These are phyloP conservation scores for Boeremia exigua DNA, from an alignment of 2,329 filamentous ascomycete species.

Conservation along the genomic window DNA sequence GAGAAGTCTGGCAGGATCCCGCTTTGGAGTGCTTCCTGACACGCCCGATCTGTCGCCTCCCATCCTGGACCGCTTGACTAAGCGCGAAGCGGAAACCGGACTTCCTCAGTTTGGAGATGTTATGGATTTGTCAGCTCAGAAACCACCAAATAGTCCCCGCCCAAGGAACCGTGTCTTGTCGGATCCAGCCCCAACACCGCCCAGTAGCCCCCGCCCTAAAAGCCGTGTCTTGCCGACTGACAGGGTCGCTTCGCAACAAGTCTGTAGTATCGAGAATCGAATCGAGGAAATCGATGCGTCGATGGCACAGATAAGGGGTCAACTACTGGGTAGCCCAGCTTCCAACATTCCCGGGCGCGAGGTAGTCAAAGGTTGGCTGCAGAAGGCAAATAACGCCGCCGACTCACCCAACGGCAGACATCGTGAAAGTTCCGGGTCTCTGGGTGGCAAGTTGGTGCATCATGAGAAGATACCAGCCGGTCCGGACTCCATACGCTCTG, in stretches of 20 bases:
- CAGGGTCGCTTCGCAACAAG: background rate
- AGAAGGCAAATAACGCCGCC: background rate
- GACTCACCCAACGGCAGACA: background rate
- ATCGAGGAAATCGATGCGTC: background rate
- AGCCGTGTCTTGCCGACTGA: background rate
- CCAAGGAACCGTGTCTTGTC: background rate
- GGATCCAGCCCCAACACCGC: no score
- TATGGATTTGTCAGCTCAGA: background rate
- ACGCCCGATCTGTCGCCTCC: background rate
- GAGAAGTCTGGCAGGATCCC: no score
- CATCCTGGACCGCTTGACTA: background rate
- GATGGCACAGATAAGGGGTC: background rate
- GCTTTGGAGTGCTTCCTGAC: background rate
- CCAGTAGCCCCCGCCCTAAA: background rate
- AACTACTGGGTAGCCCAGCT: background rate
- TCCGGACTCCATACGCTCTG: background rate
- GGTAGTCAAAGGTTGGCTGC: background rate
- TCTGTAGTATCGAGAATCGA: background rate
- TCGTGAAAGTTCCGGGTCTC: background rate
- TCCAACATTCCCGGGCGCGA: background rate
- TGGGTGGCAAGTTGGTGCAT: slow-evolving; percentile 1
- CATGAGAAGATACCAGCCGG: slow-evolving; percentile 4
- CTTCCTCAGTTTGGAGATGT: background rate
- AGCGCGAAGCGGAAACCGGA: background rate
- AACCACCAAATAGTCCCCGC: background rate